Evolutionary conservation across 2,329 filamentous ascomycete genomes (phyloP).

Genomic region (Helotiales sp.): DNA sequence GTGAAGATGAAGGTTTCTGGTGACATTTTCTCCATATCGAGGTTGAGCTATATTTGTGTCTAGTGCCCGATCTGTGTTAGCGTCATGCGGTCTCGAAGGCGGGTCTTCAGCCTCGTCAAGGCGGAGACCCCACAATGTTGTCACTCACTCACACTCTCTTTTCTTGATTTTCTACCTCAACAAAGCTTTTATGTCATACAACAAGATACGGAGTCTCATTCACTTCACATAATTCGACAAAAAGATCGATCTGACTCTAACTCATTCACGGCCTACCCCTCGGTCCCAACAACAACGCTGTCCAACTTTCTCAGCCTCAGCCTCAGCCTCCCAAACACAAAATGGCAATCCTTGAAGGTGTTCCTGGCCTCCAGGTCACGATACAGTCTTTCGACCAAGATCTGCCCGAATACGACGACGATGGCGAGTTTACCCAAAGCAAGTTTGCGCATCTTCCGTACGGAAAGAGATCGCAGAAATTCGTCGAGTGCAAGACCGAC

Average conservation of each 20-base stretch:
- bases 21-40: not conserved
- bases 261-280: not conserved
- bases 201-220: not conserved
- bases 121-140: not conserved
- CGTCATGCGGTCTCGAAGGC: not conserved
- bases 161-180: not conserved
- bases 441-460: conserved; percentile 12
- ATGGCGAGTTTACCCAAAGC: conserved; percentile 18
- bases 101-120: conserved; percentile 5
- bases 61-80: not conserved
- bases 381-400: conserved; percentile 25
- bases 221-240: too few species aligned
- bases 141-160: not conserved
- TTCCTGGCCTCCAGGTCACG: conserved; percentile 33
- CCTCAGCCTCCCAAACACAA: not conserved
- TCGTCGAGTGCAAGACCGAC: conserved; percentile 29
- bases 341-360: conserved; percentile 35
- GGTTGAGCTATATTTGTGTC: not conserved
- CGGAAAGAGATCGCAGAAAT: conserved; percentile 21
- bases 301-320: not conserved
- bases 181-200: too few species aligned
- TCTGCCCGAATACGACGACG: conserved; percentile 33
- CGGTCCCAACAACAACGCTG: not conserved
- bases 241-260: too few species aligned
- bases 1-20: not conserved